phyloP scores from a whole-genome alignment of 2,329 filamentous ascomycete genomes.

The Lecanosticta acicola region DNA sequence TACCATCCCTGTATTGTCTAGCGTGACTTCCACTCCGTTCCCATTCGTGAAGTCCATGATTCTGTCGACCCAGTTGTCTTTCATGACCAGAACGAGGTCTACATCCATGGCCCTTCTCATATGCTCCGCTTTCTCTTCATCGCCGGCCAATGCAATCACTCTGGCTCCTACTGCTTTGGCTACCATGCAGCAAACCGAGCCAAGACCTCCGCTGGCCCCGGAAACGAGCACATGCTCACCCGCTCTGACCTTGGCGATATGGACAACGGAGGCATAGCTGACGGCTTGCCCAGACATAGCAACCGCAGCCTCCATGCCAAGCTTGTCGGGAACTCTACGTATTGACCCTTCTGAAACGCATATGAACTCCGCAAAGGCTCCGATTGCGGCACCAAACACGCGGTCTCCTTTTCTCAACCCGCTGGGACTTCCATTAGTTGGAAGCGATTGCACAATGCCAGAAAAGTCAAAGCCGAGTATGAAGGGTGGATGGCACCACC shows the following conservation, averaged over 20 bases:
- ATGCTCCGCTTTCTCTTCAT: conserved; percentile 38
- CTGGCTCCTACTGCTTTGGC: conserved; percentile 49
- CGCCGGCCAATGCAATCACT: conserved; percentile 51
- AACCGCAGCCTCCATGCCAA: conserved; percentile 47
- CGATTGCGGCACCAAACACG: conserved; percentile 51
- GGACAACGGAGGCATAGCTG: conserved; percentile 47
- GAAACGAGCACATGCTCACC: conserved; percentile 52
- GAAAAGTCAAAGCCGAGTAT: conserved; percentile 57
- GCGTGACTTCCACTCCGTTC: conserved; percentile 52
- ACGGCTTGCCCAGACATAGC: conserved; percentile 51
- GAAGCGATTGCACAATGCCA: conserved; percentile 45
- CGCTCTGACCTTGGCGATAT: conserved; percentile 37
- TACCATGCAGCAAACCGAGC: conserved; percentile 53
- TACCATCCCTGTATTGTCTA: conserved; percentile 53
- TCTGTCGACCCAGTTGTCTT: conserved; percentile 47
- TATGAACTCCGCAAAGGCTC: conserved; percentile 51
- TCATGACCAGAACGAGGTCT: conserved; percentile 37
- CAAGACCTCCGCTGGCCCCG: conserved; percentile 52
- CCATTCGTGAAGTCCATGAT: conserved; percentile 46
- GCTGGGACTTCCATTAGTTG: conserved; percentile 18
- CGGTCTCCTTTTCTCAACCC: conserved; percentile 43
- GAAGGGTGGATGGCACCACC: conserved; percentile 54
- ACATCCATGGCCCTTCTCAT: conserved; percentile 29
- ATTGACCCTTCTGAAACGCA: conserved; percentile 38
- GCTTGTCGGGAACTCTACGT: conserved; percentile 41